phyloP scores from a whole-genome alignment of 1,139 yeast genomes.

The Saccharomyces hybrid region DNA sequence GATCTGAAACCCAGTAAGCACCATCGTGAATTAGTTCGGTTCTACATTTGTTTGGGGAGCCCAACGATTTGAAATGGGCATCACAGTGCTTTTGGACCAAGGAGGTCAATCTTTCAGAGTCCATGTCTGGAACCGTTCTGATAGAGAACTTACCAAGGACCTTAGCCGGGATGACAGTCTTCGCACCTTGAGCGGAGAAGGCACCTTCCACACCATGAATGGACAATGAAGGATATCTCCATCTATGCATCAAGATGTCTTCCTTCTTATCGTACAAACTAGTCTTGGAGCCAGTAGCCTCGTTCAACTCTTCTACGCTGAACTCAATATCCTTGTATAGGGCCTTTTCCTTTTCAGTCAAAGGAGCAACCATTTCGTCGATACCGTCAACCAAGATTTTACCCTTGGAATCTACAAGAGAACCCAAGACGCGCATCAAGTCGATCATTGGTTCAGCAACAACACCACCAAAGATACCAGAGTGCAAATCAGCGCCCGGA shows the following conservation, averaged over 20 bases:
- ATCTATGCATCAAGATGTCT: conserved; percentile 89
- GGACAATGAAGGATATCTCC: conserved; percentile 96
- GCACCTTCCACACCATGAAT: conserved; percentile 98
- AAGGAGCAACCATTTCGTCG: conserved; percentile 88
- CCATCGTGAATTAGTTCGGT: conserved; percentile 89
- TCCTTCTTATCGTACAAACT: conserved; percentile 69
- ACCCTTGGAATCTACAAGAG: conserved; percentile 74
- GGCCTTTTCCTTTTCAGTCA: conserved; percentile 69
- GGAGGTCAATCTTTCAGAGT: conserved; percentile 68
- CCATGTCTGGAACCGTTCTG: conserved; percentile 93
- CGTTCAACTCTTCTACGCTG: conserved; percentile 73
- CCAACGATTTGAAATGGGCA: conserved; percentile 54
- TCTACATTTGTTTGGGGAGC: conserved; percentile 65
- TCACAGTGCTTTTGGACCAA: conserved; percentile 66
- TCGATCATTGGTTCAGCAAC: conserved; percentile 98
- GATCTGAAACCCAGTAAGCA: conserved; percentile 92
- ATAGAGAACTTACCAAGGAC: conserved; percentile 92
- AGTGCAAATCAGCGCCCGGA: conserved; percentile 94
- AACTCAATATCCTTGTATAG: conserved; percentile 83
- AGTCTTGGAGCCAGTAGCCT: conserved; percentile 82
- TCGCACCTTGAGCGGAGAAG: conserved; percentile 88
- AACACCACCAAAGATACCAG: conserved; percentile 96
- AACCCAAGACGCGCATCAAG: conserved; percentile 63
- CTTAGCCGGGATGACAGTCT: conserved; percentile 94
- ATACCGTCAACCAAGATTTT: conserved; percentile 81